phyloP scores from a whole-genome alignment of 345 rosid species.

The Pugionium dolabratum region DNA sequence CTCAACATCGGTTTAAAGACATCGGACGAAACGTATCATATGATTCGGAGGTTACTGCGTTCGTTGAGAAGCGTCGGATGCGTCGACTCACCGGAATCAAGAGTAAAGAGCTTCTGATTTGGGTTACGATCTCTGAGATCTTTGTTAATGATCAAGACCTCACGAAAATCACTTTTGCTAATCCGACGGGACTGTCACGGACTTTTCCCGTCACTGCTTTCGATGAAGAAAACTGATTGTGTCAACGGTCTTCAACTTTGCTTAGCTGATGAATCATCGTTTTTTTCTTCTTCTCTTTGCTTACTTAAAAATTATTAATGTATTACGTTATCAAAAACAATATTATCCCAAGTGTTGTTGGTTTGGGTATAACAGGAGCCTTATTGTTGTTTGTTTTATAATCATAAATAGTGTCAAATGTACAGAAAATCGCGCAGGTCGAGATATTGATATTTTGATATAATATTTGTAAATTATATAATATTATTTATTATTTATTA shows the following conservation, averaged over 20 bases:
- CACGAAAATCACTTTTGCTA: slow-evolving; percentile 50
- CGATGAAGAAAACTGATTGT: slow-evolving; percentile 33
- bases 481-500: no score
- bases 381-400: no score
- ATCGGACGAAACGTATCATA: slow-evolving; percentile 51
- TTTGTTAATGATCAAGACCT: slow-evolving; percentile 38
- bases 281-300: neutral
- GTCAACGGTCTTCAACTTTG: slow-evolving; percentile 14
- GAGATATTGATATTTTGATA: no score
- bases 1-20: slow-evolving; percentile 44
- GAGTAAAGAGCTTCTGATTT: slow-evolving; percentile 58
- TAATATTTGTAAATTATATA: no score
- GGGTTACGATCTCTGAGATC: slow-evolving; percentile 61
- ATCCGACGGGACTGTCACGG: slow-evolving; percentile 51
- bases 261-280: neutral
- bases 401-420: no score
- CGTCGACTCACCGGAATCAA: slow-evolving; percentile 51
- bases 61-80: slow-evolving; percentile 55
- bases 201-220: slow-evolving; percentile 62
- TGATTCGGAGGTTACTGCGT: slow-evolving; percentile 54
- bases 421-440: no score
- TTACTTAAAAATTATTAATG: neutral
- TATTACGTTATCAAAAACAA: no score
- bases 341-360: no score
- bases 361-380: no score